Evolutionary conservation across 2,329 filamentous ascomycete genomes (phyloP).

Genomic region (Diaporthe citrichinensis): DNA sequence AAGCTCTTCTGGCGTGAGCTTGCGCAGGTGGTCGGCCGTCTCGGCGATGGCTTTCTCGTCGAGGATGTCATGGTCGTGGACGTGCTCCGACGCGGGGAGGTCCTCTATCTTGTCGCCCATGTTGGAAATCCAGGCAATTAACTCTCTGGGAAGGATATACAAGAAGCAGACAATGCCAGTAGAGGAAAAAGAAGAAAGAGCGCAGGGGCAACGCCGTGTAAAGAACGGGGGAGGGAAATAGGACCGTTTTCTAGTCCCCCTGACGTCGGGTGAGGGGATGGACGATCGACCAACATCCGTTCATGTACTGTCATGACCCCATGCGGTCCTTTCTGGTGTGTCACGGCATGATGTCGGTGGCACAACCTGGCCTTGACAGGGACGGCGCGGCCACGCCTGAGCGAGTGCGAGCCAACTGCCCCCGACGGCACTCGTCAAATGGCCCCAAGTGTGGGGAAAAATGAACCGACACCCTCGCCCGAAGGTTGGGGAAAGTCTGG

Average conservation of each 20-base stretch:
- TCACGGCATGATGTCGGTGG: conserved; percentile 30
- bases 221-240: too few species aligned
- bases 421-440: background rate
- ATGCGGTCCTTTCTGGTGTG: background rate
- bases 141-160: too few species aligned
- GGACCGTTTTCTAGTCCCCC: conserved; percentile 12
- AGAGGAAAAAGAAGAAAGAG: background rate
- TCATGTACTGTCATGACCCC: background rate
- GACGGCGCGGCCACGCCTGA: conserved; percentile 1
- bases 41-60: conserved; percentile 33
- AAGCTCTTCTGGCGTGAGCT: conserved; percentile 44
- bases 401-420: background rate
- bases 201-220: background rate
- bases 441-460: conserved; percentile 11
- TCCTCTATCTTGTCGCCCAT: conserved; percentile 38
- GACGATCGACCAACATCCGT: background rate
- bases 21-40: conserved; percentile 22
- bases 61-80: conserved; percentile 33
- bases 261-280: conserved; percentile 19
- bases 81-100: conserved; percentile 32
- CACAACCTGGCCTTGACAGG: conserved; percentile 23
- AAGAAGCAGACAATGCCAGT: background rate
- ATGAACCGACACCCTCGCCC: background rate
- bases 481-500: conserved; percentile 17
- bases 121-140: background rate